These are phyloP conservation scores for Hericium erinaceus DNA, from an alignment of 768 basidiomycete species.

Conservation along the genomic window DNA sequence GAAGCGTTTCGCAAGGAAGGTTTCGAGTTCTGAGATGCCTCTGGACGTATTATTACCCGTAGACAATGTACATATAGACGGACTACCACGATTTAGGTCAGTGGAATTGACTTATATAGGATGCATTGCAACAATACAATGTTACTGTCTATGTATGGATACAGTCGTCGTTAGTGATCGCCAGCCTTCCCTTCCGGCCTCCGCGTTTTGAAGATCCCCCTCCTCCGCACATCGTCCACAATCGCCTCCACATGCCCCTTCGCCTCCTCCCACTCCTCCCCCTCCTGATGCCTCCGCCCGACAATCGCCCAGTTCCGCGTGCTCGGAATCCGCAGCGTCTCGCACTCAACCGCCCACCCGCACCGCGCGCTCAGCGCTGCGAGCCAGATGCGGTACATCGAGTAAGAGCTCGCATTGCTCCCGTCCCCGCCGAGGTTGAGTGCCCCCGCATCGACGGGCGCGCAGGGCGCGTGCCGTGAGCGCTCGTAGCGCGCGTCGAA, in stretches of 20 bases:
- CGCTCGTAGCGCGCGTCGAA: constrained; percentile 63
- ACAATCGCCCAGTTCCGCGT: constrained; percentile 90
- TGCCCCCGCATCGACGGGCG: constrained; percentile 20
- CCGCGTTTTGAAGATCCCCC: constrained; percentile 67
- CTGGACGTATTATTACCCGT: no score
- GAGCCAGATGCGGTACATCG: constrained; percentile 81
- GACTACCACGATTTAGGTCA: no score
- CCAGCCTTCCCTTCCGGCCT: constrained; percentile 61
- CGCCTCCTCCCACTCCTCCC: constrained; percentile 22
- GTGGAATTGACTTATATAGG: no score
- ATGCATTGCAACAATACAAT: no score
- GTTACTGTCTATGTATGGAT: neutral
- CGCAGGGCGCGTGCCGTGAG: constrained; percentile 24
- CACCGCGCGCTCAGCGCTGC: constrained; percentile 60
- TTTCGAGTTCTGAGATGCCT: constrained; percentile 64
- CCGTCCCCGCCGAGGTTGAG: constrained; percentile 58
- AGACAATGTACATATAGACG: no score
- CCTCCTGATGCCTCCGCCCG: constrained; percentile 24
- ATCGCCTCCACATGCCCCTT: constrained; percentile 41
- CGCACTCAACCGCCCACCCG: constrained; percentile 85
- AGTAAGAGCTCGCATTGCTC: constrained; percentile 59
- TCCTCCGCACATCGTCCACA: constrained; percentile 41
- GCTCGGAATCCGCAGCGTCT: constrained; percentile 82
- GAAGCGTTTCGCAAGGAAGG: constrained; percentile 73
- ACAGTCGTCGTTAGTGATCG: constrained; percentile 18